Evolutionary conservation across 768 basidiomycete species (phyloP), one percentile per base, ranked within the genome.

Genomic region (Boletus subparvulus): DNA sequence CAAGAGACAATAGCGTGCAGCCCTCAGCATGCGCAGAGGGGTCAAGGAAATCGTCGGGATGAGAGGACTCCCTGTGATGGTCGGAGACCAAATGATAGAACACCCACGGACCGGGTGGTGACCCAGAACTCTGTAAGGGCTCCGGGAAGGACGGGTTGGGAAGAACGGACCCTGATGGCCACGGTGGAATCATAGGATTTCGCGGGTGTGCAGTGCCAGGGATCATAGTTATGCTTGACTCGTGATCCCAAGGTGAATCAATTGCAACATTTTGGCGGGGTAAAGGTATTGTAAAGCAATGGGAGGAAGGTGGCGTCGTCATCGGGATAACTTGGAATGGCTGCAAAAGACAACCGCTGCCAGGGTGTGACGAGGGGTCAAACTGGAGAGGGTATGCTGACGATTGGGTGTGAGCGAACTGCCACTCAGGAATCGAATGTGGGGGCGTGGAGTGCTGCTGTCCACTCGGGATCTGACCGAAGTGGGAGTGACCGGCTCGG

Each of bases 41-140:
- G 19, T 17, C 11, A 32, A 39, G 28, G 14, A 26, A 41, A 36
- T 36, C 35, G 30, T 54, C 54, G 9, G 54, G 24, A 47, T 30
- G 42, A 32, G 46, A 58, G 40, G 50, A 43, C 11, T 26, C 41
- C 32, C 45, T 24, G 26, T 35, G 36, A 49, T 32, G 42, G 10
- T 55, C 57, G 33, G 65, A 50, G 47, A 43, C 37, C 6, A 37
- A n/a, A 37, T 44, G 52, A 47, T 21, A 45, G 43, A 43, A 49
- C 5, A 46, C 24, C 37, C 21, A 48, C 3, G 13, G 37, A 14
- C 4, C 14, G 24, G 32, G 54, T 8, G 45, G n/a, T 24, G 55
- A 44, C 6, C 3, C 54, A 28, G 55, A 32, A 36, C 28, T 28
- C 39, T 52, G 48, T 4, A 37, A 30, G 14, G 54, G 39, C 2